Conservation (phyloP, 2,329 filamentous ascomycete genomes). For the Mycogone perniciosa region DNA sequence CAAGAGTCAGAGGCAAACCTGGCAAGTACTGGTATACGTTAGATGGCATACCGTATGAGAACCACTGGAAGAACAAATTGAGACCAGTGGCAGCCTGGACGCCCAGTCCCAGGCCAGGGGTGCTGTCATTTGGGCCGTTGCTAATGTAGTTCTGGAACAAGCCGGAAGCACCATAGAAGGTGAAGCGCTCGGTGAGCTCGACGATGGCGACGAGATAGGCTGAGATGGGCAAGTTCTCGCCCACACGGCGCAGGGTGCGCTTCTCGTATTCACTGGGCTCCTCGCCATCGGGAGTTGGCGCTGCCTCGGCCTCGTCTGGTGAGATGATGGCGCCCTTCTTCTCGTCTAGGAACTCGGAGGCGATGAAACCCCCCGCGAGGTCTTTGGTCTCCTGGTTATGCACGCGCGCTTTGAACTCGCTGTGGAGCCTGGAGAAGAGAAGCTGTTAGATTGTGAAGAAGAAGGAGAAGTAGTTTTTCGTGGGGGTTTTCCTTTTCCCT, state of each 20-base stretch:
- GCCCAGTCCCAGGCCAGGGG: constrained; percentile 49
- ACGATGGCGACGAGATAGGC: constrained; percentile 52
- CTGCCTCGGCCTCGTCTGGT: constrained; percentile 21
- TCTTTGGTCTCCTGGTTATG: constrained; percentile 5
- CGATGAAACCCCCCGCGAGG: constrained; percentile 10
- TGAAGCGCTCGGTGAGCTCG: constrained; percentile 52
- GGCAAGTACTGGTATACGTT: not conserved
- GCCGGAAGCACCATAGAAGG: constrained; percentile 49
- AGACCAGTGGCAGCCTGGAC: constrained; percentile 49
- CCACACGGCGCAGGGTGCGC: constrained; percentile 43
- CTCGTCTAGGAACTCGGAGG: constrained; percentile 3
- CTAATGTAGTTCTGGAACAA: constrained; percentile 51
- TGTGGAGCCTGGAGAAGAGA: constrained; percentile 4
- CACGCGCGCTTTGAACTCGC: constrained; percentile 10
- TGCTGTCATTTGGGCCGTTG: constrained; percentile 26
- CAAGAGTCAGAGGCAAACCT: not conserved
- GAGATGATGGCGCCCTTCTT: constrained; percentile 8
- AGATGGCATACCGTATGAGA: constrained; percentile 30
- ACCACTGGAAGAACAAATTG: constrained; percentile 50
- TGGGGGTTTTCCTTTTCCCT: not conserved
- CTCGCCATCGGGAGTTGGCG: constrained; percentile 37
- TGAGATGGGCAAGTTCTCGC: constrained; percentile 48
- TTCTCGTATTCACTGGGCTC: constrained; percentile 49
- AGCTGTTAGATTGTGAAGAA: not conserved
- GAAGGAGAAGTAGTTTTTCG: not conserved